These are phyloP conservation scores for Darksidea phi DNA, from an alignment of 495 filamentous ascomycete genomes.

Conservation along the genomic window DNA sequence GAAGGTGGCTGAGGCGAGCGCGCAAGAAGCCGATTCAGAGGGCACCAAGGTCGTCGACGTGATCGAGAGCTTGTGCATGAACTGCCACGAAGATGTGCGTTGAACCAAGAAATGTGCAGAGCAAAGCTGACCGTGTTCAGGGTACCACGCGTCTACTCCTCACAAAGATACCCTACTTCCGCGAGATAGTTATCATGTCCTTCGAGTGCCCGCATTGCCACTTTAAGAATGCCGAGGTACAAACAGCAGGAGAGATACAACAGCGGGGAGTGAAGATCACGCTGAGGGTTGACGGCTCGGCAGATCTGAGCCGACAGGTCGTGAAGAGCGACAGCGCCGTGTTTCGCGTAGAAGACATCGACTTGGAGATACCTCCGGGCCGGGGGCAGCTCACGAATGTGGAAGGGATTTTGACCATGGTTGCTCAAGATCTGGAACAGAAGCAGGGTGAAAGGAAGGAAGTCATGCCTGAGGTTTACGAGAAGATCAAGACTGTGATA, in stretches of 20 bases:
- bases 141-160: slow-evolving; percentile 83
- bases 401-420: slow-evolving; percentile 76
- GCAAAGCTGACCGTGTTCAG: slow-evolving; percentile 44
- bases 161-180: slow-evolving; percentile 91
- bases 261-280: slow-evolving; percentile 79
- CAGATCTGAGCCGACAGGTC: slow-evolving; percentile 80
- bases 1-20: slow-evolving; percentile 46
- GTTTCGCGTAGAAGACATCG: slow-evolving; percentile 78
- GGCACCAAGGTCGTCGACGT: slow-evolving; percentile 63
- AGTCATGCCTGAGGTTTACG: slow-evolving; percentile 68
- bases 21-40: slow-evolving; percentile 45
- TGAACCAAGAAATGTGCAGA: neutral
- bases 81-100: slow-evolving; percentile 80
- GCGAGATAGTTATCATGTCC: slow-evolving; percentile 94
- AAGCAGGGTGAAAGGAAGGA: slow-evolving; percentile 74
- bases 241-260: slow-evolving; percentile 86
- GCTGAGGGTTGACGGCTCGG: slow-evolving; percentile 63
- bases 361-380: slow-evolving; percentile 86
- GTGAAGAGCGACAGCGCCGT: slow-evolving; percentile 85
- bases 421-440: slow-evolving; percentile 70
- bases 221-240: slow-evolving; percentile 87
- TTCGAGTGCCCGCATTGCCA: slow-evolving; percentile 88
- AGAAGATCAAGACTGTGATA: slow-evolving; percentile 72
- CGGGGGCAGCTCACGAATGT: slow-evolving; percentile 87
- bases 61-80: slow-evolving; percentile 77